Evolutionary conservation across 805 yeast genomes (phyloP), one percentile per base, ranked within the genome.

Genomic region (Barnettozyma sp.): DNA sequence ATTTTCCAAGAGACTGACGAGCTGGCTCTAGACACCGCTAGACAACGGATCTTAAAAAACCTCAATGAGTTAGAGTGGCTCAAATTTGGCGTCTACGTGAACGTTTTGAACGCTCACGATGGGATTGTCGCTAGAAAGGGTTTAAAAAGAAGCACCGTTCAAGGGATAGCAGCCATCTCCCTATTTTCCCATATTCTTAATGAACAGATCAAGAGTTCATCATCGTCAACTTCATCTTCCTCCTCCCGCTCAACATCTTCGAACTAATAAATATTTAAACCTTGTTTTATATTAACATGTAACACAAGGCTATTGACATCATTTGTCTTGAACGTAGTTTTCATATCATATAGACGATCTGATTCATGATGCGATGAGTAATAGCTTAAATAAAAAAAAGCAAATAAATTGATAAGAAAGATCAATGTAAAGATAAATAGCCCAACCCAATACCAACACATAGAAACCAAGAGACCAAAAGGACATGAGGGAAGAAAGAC

Each of bases 41-140:
- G 75, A 41, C 39, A 38, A 26, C 46, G 46, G 12, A 78, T 80
- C 25, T 54, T 73, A 22, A 53, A 65, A 2, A 71, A 73, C 43
- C 62, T 88, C 52, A 82, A 84, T 55, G 48, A 56, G 15, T 54
- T 90, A 17, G 66, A 70, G 3, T 88, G 96, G 95, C 63, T 73
- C 33, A 85, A 88, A 52, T 70, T 83, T 28, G 82, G 92, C 0
- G 78, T 81, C 2, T 76, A 73, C 45, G 66, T 88, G 31, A 78
- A 76, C 43, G 70, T 80, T 13, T 64, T 81, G 50, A 86, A 87
- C 55, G 78, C 97, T 0, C 97, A 88, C 52, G 95, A 82, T 40
- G 83, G 82, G 4, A 83, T 90, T 35, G 82, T 86, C 13, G 85
- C 90, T 13, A 68, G 97, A 43, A 66, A 78, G 38, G 87, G 87